Evolutionary conservation across 2,329 filamentous ascomycete species (phyloP), one percentile per base, ranked within the genome.

Genomic region (Mariannaea elegans): DNA sequence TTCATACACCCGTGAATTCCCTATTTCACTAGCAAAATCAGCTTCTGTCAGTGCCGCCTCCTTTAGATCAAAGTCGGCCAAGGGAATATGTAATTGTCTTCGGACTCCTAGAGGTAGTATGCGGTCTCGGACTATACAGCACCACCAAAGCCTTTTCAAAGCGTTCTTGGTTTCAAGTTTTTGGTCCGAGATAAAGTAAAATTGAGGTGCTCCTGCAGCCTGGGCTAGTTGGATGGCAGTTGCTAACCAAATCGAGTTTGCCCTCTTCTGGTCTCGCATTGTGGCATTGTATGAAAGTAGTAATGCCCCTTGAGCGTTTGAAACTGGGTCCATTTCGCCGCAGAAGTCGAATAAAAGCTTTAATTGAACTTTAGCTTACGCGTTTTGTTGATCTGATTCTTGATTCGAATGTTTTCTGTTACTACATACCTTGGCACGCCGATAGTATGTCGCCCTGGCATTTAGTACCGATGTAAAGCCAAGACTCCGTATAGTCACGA

Each of bases 61-160:
- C 1, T 24, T 19, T 16, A 39, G 13, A 27, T 49, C 52, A 18
- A 50, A 34, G n/a, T 61, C 63, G 2, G 48, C 45, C 7, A 48
- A 49, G 7, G 55, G 23, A 5, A 64, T 62, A 10, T 64, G 55
- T 7, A 64, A 19, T n/a, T 63, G 59, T 18, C 62, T 23, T 23
- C 62, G 51, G 5, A 64, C 52, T 2, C 62, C 59, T 1, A 64
- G 51, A 18, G 59, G 59, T 4, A 65, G 12, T 4, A 64, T 65
- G 7, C 63, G 32, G n/a, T 65, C 63, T 19, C 58, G 61, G 16
- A 65, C 51, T 23, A 65, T 62, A 14, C 63, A 65, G 14, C 63
- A 65, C 58, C 63, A 64, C 61, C 61, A 65, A 8, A 65, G 54
- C 4, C 63, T 46, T 27, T 65, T 65, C 8, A 65, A 41, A 13